phyloP scores from a whole-genome alignment of 2,329 filamentous ascomycete species.

The Xylaria sp. region DNA sequence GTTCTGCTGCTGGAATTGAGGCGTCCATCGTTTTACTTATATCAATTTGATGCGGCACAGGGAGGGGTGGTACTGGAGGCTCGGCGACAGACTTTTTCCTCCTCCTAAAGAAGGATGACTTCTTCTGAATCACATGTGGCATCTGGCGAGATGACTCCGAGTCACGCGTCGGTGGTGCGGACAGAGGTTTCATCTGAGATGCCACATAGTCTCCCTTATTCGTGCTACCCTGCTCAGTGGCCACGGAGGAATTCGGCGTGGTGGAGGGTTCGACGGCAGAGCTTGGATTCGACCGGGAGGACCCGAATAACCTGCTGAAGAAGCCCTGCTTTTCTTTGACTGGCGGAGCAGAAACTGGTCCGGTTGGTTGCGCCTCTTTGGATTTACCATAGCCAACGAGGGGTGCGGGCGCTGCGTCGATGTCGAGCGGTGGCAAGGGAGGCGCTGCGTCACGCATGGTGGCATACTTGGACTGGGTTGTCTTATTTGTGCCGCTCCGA shows the following conservation, averaged over 20 bases:
- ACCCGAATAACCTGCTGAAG: slow-evolving; percentile 91
- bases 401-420: slow-evolving; percentile 67
- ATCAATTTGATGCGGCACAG: slow-evolving; percentile 47
- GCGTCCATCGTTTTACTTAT: slow-evolving; percentile 43
- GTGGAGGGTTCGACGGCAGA: slow-evolving; percentile 31
- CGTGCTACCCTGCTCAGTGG: slow-evolving; percentile 55
- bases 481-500: slow-evolving; percentile 46
- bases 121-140: slow-evolving; percentile 77
- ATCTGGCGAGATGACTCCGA: slow-evolving; percentile 55
- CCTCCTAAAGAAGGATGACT: slow-evolving; percentile 93
- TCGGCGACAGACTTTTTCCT: slow-evolving; percentile 91
- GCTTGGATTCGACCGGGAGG: slow-evolving; percentile 64
- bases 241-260: slow-evolving; percentile 52
- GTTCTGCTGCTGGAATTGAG: slow-evolving; percentile 53
- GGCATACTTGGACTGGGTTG: slow-evolving; percentile 45
- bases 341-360: slow-evolving; percentile 56
- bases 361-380: slow-evolving; percentile 61
- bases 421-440: slow-evolving; percentile 49
- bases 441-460: slow-evolving; percentile 44
- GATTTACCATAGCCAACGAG: slow-evolving; percentile 69
- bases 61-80: slow-evolving; percentile 66
- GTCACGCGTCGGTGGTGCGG: slow-evolving; percentile 64
- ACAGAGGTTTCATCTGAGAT: slow-evolving; percentile 59
- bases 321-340: slow-evolving; percentile 83
- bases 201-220: slow-evolving; percentile 57